phyloP scores from a whole-genome alignment of 768 basidiomycete genomes.

The Amanita pseudoporphyria region DNA sequence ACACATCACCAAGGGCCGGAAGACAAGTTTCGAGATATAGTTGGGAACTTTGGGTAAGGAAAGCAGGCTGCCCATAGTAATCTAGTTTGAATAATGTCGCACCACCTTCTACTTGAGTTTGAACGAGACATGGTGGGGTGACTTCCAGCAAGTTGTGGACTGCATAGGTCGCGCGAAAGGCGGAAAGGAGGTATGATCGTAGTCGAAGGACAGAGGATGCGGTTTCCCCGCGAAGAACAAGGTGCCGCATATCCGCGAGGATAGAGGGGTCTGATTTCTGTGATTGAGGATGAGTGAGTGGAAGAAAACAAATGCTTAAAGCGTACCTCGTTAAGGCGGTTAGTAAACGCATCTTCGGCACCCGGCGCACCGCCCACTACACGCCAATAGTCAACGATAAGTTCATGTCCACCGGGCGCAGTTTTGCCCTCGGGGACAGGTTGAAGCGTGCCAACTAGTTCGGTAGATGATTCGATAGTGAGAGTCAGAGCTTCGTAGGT shows the following conservation, averaged over 20 bases:
- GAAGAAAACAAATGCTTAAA: no score
- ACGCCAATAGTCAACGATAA: slow-evolving; percentile 90
- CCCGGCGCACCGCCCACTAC: slow-evolving; percentile 83
- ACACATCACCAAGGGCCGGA: no score
- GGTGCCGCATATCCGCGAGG: no score
- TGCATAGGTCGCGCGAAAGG: no score
- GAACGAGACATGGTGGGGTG: slow-evolving; percentile 94
- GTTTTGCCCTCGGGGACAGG: slow-evolving; percentile 88
- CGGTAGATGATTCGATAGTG: slow-evolving; percentile 83
- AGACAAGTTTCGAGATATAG: no score
- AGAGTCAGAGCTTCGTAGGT: slow-evolving; percentile 89
- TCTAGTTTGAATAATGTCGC: no score
- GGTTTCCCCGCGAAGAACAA: slow-evolving; percentile 91
- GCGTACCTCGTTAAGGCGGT: slow-evolving; percentile 84
- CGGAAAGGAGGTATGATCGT: no score
- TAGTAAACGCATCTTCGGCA: slow-evolving; percentile 91
- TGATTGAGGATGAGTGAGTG: no score
- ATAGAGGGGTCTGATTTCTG: no score
- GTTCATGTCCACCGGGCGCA: slow-evolving; percentile 86
- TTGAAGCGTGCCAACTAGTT: slow-evolving; percentile 79
- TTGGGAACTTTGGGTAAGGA: no score
- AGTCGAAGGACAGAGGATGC: no score
- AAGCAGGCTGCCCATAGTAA: no score
- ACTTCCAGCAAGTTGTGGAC: slow-evolving; percentile 91
- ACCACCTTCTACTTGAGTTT: slow-evolving; percentile 97